These are phyloP conservation scores for Hemileia vastatrix DNA, from an alignment of 1,284 basidiomycete species.

Conservation along the genomic window DNA sequence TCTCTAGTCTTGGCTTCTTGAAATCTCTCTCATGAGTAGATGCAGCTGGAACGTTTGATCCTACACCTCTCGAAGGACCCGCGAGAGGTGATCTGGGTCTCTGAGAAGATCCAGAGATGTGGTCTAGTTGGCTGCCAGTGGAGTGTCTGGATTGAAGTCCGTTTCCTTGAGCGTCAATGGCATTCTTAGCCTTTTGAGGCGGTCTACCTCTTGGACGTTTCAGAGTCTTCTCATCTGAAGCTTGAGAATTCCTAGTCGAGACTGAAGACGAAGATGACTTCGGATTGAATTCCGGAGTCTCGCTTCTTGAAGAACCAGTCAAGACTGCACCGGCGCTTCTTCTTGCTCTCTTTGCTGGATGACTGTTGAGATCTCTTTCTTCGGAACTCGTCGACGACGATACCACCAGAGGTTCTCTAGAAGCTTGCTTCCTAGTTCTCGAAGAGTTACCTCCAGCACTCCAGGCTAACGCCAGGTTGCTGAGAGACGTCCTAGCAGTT, in stretches of 20 bases:
- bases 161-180: too few relatives aligned
- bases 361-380: conserved; percentile 23
- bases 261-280: background rate
- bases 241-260: conserved; percentile 14
- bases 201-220: conserved; percentile 1
- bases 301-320: conserved; percentile 25
- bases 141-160: too few relatives aligned
- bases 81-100: too few relatives aligned
- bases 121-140: too few relatives aligned
- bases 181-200: too few relatives aligned
- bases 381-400: conserved; percentile 24
- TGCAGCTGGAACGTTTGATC: too few relatives aligned
- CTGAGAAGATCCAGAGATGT: too few relatives aligned
- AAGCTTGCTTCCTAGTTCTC: conserved; percentile 34
- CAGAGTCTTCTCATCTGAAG: conserved; percentile 23
- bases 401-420: conserved; percentile 25
- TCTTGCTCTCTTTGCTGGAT: conserved; percentile 17
- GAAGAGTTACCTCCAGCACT: conserved; percentile 37
- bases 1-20: too few relatives aligned
- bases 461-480: conserved; percentile 42
- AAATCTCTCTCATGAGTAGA: too few relatives aligned
- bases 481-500: conserved; percentile 38
- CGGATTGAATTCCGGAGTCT: background rate
- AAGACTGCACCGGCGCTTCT: conserved; percentile 29
- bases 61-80: too few relatives aligned